Evolutionary conservation across 2,329 filamentous ascomycete genomes (phyloP), one percentile per base, ranked within the genome.

Genomic region (Thermothelomyces thermophilus): DNA sequence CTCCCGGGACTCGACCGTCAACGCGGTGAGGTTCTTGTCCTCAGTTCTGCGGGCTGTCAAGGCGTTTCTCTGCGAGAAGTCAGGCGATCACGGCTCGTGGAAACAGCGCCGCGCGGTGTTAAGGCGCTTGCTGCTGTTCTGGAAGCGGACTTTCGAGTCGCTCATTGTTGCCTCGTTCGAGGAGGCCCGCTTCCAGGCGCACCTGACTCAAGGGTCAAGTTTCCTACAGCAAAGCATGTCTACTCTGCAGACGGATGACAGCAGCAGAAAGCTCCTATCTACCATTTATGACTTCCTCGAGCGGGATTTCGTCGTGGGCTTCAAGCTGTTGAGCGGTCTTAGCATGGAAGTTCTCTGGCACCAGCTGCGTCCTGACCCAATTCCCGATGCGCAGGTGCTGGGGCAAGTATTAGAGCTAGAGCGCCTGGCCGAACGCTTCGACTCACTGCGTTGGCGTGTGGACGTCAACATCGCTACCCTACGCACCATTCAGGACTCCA

Each of bases 281-380:
- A 55, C 62, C 9, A 62, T 79, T 31, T 58, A 72, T 1, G 60
- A 66, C 0, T 70, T 66, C 5, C 60, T 84, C 2, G 67, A 75
- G 37, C 69, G 69, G 34, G 74, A 75, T 43, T 91, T 95, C 61
- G 75, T 79, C 20, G 75, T 80, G 14, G 82, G 80, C 2, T 90
- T 90, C 69, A 81, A 82, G 48, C 70, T 94, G 13, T 82, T 74
- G 0, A 90, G 85, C 2, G 90, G 89, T 0, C 70, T 90, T 11
- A 84, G 81, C 57, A 93, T 94, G 86, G 86, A 93, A 62, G 65
- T 71, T 8, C 73, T 95, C 5, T 95, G 90, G 91, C 77, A 79
- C 36, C 62, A 72, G 1, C 79, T 94, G 61, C 79, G 86, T 46
- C 87, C 90, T 0, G 65, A 70, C 10, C 74, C 80, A 4, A 71